Evolutionary conservation across 176 grass and related monocot species (phyloP).

Genomic region (Zoysia japonica): DNA sequence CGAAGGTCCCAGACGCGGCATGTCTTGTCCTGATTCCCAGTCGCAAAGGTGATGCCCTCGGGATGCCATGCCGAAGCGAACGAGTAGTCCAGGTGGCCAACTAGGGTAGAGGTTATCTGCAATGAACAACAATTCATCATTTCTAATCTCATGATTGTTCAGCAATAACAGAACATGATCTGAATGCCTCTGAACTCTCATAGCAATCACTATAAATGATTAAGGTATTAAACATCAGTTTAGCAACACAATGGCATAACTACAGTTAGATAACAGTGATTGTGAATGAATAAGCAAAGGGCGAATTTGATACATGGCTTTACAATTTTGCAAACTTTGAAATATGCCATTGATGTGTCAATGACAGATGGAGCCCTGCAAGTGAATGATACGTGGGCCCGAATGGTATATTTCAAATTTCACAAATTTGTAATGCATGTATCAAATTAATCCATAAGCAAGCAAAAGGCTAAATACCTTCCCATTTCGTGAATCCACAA

Average conservation of each 20-base stretch:
- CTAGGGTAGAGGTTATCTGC: conserved; percentile 64
- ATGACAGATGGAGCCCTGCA: too few relatives aligned
- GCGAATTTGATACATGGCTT: too few relatives aligned
- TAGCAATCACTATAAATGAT: not conserved
- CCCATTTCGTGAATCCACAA: conserved; percentile 78
- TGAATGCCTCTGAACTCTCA: not conserved
- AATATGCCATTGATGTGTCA: too few relatives aligned
- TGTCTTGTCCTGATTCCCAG: conserved; percentile 93
- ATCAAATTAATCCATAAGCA: too few relatives aligned
- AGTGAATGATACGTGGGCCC: too few relatives aligned
- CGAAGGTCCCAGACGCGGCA: conserved; percentile 84
- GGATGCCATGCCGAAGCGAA: conserved; percentile 90
- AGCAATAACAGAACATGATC: not conserved
- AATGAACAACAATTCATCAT: not conserved
- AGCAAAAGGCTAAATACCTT: conserved; percentile 53
- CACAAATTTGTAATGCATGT: too few relatives aligned
- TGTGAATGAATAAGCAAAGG: not conserved
- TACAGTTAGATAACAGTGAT: not conserved
- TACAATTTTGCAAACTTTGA: too few relatives aligned
- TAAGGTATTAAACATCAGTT: not conserved
- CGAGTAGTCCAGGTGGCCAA: conserved; percentile 85
- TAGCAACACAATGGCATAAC: not conserved
- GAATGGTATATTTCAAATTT: too few relatives aligned
- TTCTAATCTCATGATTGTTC: not conserved
- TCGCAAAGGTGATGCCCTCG: conserved; percentile 55